phyloP scores from a whole-genome alignment of 805 yeast species.

The Naumovozyma castellii region DNA sequence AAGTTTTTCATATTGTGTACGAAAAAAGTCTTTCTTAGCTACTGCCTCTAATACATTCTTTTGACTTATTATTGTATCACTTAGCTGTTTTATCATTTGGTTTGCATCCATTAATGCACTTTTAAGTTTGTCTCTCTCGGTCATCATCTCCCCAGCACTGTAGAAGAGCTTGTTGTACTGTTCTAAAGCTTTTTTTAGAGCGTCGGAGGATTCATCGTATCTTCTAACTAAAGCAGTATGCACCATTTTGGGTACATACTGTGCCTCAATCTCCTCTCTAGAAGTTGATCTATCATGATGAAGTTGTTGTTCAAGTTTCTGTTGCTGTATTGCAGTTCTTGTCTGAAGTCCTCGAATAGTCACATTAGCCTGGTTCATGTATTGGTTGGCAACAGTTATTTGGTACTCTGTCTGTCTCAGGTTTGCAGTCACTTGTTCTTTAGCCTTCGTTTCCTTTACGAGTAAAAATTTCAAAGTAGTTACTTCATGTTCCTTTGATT shows the following conservation, averaged over 20 bases:
- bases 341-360: not conserved
- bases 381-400: not conserved
- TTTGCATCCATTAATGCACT: too few species aligned
- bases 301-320: not conserved
- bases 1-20: not conserved
- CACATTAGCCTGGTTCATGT: not conserved
- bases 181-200: too few species aligned
- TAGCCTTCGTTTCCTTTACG: not conserved
- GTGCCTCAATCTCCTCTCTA: not conserved
- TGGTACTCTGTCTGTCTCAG: not conserved
- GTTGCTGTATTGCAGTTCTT: not conserved
- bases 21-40: not conserved
- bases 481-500: not conserved
- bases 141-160: not conserved
- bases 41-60: not conserved
- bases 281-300: too few species aligned
- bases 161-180: not conserved
- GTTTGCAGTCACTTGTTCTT: not conserved
- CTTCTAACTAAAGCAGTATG: not conserved
- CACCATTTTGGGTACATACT: not conserved
- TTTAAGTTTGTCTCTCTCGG: not conserved
- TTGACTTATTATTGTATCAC: not conserved
- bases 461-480: not conserved
- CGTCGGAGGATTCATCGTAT: not conserved
- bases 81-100: too few species aligned